Evolutionary conservation across 2,329 filamentous ascomycete genomes (phyloP).

Genomic region (Colletotrichum navitas): DNA sequence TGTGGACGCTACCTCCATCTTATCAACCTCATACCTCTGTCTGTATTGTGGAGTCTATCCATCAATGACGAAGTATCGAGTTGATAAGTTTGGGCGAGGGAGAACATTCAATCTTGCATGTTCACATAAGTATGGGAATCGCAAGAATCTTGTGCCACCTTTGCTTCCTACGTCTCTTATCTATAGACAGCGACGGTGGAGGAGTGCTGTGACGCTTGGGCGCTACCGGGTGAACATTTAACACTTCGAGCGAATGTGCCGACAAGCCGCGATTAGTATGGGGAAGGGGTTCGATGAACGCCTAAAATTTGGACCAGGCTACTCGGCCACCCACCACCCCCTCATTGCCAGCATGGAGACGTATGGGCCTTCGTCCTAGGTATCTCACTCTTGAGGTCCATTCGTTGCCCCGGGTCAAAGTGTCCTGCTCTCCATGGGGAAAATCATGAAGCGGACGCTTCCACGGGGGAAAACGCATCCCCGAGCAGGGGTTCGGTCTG

Average conservation of each 20-base stretch:
- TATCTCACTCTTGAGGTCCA: background rate
- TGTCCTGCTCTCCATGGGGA: slow-evolving; percentile 7
- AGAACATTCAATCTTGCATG: background rate
- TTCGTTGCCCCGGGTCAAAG: background rate
- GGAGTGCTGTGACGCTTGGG: background rate
- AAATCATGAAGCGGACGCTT: slow-evolving; percentile 7
- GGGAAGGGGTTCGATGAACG: background rate
- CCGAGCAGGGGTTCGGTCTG: background rate
- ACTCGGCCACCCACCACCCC: background rate
- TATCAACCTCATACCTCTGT: background rate
- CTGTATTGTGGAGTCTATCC: background rate
- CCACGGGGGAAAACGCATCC: slow-evolving; percentile 3
- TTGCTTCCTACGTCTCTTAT: background rate
- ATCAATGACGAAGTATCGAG: background rate
- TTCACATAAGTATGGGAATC: background rate
- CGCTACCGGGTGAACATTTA: background rate
- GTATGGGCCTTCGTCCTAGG: background rate
- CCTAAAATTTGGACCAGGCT: background rate
- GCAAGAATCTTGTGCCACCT: slow-evolving; percentile 1
- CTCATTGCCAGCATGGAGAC: background rate
- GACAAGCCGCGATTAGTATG: background rate
- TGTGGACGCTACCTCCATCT: background rate
- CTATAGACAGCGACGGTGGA: background rate
- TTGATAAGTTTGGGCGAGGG: background rate
- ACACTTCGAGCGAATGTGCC: background rate